Conservation (phyloP, 1,139 yeast genomes). For the Geotrichum cucujoidarum region DNA sequence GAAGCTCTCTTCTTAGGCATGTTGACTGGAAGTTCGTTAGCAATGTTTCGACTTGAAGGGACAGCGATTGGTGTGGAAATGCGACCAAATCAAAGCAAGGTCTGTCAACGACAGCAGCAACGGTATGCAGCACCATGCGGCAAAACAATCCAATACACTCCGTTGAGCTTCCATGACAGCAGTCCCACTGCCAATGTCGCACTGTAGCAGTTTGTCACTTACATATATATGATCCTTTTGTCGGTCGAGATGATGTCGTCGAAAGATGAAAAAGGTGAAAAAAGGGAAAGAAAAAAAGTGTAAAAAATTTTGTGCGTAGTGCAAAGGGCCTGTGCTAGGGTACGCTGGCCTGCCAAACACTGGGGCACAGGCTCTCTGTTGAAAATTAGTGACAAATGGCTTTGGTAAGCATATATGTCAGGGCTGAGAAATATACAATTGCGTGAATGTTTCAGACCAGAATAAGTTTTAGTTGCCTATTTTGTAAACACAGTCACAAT, state of each 20-base stretch:
- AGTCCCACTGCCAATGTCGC: too few relatives aligned
- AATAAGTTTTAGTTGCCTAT: background rate
- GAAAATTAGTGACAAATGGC: background rate
- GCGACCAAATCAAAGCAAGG: too few relatives aligned
- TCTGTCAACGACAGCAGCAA: too few relatives aligned
- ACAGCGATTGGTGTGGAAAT: too few relatives aligned
- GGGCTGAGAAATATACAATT: background rate
- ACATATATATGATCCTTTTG: conserved; percentile 10
- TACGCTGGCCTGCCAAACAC: background rate
- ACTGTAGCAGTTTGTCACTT: too few relatives aligned
- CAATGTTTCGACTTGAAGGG: background rate
- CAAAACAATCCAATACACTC: too few relatives aligned
- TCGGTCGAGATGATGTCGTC: conserved; percentile 13
- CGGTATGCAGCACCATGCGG: too few relatives aligned
- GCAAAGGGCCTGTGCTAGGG: too few relatives aligned
- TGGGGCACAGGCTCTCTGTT: background rate
- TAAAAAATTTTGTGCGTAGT: conserved; percentile 1
- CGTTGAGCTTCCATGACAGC: too few relatives aligned
- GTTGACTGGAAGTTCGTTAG: conserved; percentile 32
- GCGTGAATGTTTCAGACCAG: background rate
- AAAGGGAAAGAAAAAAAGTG: background rate
- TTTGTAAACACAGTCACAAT: background rate
- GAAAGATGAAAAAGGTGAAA: background rate
- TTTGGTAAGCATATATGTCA: background rate
- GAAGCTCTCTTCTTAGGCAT: conserved; percentile 99